These are phyloP conservation scores for Wickerhamiella azymoides DNA, from an alignment of 805 yeast genomes.

Conservation along the genomic window DNA sequence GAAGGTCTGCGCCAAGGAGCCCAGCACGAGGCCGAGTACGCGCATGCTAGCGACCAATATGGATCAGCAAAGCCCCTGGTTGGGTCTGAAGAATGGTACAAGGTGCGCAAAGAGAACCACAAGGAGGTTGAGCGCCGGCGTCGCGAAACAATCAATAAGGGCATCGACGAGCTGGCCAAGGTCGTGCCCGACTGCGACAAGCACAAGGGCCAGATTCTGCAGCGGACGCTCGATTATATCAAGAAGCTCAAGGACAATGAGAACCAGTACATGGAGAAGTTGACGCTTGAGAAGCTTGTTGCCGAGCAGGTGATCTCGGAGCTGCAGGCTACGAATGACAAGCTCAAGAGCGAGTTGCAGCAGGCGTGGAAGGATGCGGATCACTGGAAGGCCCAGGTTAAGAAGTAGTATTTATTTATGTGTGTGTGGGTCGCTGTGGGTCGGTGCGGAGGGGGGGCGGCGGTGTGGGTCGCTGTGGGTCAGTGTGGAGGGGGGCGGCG, in stretches of 20 bases:
- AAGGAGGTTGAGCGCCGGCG: constrained; percentile 29
- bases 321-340: constrained; percentile 71
- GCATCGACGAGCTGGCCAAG: constrained; percentile 31
- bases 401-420: background rate
- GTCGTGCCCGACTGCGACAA: constrained; percentile 28
- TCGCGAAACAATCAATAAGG: constrained; percentile 26
- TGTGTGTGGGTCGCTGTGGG: too few relatives aligned
- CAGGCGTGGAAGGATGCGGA: constrained; percentile 88
- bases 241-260: constrained; percentile 82
- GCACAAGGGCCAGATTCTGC: constrained; percentile 81
- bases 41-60: background rate
- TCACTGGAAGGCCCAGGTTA: constrained; percentile 42
- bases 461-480: too few relatives aligned
- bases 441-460: too few relatives aligned
- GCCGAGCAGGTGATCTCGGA: constrained; percentile 87
- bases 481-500: too few relatives aligned
- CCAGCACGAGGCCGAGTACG: background rate
- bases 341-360: constrained; percentile 74
- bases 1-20: background rate
- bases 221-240: constrained; percentile 81
- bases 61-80: constrained; percentile 39
- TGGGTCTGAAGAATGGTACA: constrained; percentile 77
- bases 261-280: constrained; percentile 77
- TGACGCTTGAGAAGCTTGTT: constrained; percentile 84
- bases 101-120: constrained; percentile 75